Conservation (phyloP, 441 rosid species). For the Populus hybrid region DNA sequence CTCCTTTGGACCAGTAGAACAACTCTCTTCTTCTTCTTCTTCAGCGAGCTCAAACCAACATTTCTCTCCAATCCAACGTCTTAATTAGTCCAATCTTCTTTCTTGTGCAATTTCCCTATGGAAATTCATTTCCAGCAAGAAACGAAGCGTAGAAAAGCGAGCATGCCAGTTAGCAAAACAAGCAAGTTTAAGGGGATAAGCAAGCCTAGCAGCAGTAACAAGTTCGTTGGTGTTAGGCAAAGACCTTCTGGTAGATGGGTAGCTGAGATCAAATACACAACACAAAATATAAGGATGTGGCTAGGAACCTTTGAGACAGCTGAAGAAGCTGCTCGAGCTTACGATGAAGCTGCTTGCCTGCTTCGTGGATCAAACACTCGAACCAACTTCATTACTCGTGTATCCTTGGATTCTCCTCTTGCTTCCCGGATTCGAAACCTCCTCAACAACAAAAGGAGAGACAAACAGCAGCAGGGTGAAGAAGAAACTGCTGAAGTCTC, state of each 20-base stretch:
- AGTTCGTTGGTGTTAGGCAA: constrained; percentile 71
- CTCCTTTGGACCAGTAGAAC: background rate
- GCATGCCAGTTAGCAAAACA: constrained; percentile 25
- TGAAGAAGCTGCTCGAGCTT: constrained; percentile 72
- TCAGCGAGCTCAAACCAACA: background rate
- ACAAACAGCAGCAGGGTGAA: constrained; percentile 14
- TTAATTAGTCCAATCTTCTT: background rate
- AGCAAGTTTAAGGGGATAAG: constrained; percentile 45
- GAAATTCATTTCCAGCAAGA: constrained; percentile 52
- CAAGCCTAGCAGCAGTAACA: constrained; percentile 21
- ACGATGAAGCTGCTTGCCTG: constrained; percentile 79
- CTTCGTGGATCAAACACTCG: constrained; percentile 77
- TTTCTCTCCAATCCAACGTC: background rate
- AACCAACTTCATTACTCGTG: constrained; percentile 59
- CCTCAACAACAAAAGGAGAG: constrained; percentile 46
- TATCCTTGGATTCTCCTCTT: constrained; percentile 55
- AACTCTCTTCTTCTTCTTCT: background rate
- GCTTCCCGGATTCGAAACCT: constrained; percentile 61
- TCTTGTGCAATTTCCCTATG: constrained; percentile 28
- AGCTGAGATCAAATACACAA: constrained; percentile 79
- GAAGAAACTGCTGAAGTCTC: constrained; percentile 19
- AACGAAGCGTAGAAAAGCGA: constrained; percentile 15
- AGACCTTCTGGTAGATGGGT: constrained; percentile 87
- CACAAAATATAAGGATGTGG: constrained; percentile 76
- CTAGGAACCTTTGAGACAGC: constrained; percentile 74